phyloP scores from a whole-genome alignment of 345 rosid genomes.

The Microcos paniculata region DNA sequence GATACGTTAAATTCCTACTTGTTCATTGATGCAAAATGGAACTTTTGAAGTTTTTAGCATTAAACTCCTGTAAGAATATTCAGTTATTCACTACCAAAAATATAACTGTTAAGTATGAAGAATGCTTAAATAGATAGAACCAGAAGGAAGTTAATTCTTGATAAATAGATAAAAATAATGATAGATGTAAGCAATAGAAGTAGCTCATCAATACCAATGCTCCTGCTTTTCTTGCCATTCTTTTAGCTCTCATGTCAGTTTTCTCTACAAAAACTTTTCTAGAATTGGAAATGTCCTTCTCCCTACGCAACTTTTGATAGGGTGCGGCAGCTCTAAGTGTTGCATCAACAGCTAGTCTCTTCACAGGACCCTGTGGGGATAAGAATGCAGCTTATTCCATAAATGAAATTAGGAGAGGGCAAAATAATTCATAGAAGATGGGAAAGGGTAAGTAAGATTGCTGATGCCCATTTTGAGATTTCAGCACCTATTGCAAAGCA shows the following conservation, averaged over 20 bases:
- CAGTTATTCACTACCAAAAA: neutral
- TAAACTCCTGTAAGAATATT: neutral
- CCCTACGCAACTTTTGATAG: conserved; percentile 87
- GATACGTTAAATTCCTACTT: neutral
- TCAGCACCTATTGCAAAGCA: neutral
- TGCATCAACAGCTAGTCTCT: conserved; percentile 96
- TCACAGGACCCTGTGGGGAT: conserved; percentile 76
- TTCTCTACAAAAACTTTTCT: conserved; percentile 95
- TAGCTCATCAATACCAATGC: conserved; percentile 68
- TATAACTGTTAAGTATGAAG: neutral
- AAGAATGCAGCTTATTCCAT: conserved; percentile 16
- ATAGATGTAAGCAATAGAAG: conserved; percentile 8
- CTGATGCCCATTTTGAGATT: neutral
- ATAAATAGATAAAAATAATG: neutral
- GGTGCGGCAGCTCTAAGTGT: conserved; percentile 99
- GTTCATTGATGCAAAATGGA: conserved; percentile 11
- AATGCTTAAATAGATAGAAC: neutral
- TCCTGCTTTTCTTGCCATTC: conserved; percentile 99
- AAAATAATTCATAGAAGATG: neutral
- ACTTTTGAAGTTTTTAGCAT: neutral
- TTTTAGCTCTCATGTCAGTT: conserved; percentile 94
- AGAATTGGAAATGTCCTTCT: conserved; percentile 59
- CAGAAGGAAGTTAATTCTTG: neutral
- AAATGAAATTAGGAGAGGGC: neutral
- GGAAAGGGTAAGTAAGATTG: neutral